These are phyloP conservation scores for Daedaleopsis sinensis DNA, from an alignment of 768 basidiomycete species.

Conservation along the genomic window DNA sequence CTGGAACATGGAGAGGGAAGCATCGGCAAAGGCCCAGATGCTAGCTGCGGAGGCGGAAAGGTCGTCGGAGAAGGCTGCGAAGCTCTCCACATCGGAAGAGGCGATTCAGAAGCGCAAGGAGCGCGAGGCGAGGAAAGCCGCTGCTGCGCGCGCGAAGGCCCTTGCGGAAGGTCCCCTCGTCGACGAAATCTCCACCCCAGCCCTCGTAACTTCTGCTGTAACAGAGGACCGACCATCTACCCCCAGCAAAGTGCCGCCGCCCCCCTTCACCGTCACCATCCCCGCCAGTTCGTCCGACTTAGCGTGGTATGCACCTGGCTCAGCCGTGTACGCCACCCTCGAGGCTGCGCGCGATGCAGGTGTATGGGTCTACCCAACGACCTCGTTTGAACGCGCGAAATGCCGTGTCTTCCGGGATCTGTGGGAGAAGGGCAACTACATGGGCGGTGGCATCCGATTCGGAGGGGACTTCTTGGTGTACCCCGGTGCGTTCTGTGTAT, in stretches of 20 bases:
- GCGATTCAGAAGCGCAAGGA: slow-evolving; percentile 74
- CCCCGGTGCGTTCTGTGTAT: slow-evolving; percentile 69
- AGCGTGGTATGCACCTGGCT: slow-evolving; percentile 65
- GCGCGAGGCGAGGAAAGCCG: slow-evolving; percentile 53
- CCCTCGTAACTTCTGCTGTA: neutral
- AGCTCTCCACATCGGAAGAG: slow-evolving; percentile 42
- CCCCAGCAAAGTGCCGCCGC: slow-evolving; percentile 13
- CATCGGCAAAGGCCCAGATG: slow-evolving; percentile 51
- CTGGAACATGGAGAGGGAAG: slow-evolving; percentile 57
- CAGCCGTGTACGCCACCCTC: slow-evolving; percentile 55
- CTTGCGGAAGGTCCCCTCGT: slow-evolving; percentile 22
- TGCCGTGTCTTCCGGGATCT: slow-evolving; percentile 81
- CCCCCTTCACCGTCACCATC: slow-evolving; percentile 59
- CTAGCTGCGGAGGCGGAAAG: slow-evolving; percentile 51
- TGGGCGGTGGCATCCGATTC: slow-evolving; percentile 92
- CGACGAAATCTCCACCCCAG: neutral
- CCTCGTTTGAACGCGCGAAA: slow-evolving; percentile 65
- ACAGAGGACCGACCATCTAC: slow-evolving; percentile 19
- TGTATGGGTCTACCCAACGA: slow-evolving; percentile 78
- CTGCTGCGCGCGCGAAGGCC: slow-evolving; percentile 26
- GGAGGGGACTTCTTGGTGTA: slow-evolving; percentile 97
- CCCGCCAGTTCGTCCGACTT: slow-evolving; percentile 64
- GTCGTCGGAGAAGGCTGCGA: slow-evolving; percentile 44
- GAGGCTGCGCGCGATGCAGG: slow-evolving; percentile 63
- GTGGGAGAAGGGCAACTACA: slow-evolving; percentile 82